Evolutionary conservation across 176 grass and related monocot genomes (phyloP).

Genomic region (Coix lacrymajobi): DNA sequence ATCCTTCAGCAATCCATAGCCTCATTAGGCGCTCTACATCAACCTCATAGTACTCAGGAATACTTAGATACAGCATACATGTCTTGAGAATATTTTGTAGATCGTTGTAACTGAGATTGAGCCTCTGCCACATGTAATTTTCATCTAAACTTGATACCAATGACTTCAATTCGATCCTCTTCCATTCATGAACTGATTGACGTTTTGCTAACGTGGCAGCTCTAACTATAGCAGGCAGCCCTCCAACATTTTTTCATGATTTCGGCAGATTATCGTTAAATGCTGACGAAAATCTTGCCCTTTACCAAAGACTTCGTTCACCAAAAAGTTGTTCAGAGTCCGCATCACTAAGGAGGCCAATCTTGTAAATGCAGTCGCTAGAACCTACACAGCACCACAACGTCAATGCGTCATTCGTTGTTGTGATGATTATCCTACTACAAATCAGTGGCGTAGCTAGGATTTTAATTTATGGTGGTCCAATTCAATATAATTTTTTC

Average conservation of each 20-base stretch:
- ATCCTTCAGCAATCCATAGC: constrained; percentile 31
- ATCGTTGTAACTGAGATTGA: constrained; percentile 31
- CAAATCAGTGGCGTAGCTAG: too few relatives aligned
- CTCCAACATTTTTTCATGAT: constrained; percentile 12
- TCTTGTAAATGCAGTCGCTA: not conserved
- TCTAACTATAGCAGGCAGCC: constrained; percentile 24
- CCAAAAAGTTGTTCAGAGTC: constrained; percentile 19
- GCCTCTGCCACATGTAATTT: not conserved
- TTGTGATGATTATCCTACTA: constrained; percentile 28
- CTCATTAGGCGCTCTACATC: constrained; percentile 15
- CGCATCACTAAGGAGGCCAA: not conserved
- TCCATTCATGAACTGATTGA: constrained; percentile 2
- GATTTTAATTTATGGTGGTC: too few relatives aligned
- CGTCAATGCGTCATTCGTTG: constrained; percentile 15
- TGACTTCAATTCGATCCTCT: not conserved
- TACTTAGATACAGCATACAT: constrained; percentile 31
- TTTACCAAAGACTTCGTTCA: not conserved
- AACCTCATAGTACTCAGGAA: constrained; percentile 29
- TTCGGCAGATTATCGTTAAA: not conserved
- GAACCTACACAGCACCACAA: not conserved
- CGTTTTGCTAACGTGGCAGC: not conserved
- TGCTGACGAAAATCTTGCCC: not conserved
- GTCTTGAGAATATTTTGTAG: constrained; percentile 27
- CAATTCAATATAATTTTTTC: too few relatives aligned
- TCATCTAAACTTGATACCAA: not conserved